Percentiles rank a stretch among this genome's conserved stretches.
Evolutionary conservation across 257 asterid species (phyloP).

Genomic region (Parsonsia alboflavescens): DNA sequence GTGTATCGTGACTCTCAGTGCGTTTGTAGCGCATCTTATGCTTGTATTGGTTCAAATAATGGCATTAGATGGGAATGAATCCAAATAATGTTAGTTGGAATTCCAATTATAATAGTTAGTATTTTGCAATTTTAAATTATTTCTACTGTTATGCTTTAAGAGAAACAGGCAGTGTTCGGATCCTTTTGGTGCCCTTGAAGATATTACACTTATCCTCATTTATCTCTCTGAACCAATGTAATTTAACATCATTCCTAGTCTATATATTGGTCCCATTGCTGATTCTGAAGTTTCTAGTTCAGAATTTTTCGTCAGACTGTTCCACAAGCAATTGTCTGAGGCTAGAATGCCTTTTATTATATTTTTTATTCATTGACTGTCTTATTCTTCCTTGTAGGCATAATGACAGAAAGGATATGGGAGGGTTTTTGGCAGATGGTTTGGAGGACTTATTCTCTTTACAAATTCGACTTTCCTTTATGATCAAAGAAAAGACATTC

Average conservation of each 20-base stretch:
- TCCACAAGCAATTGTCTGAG: neutral
- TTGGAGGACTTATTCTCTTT: slow-evolving; percentile 45
- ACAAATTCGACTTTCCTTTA: slow-evolving; percentile 45
- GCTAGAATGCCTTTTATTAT: slow-evolving; percentile 3
- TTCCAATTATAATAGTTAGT: neutral
- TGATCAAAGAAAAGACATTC: slow-evolving; percentile 36
- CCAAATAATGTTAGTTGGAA: neutral
- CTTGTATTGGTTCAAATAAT: neutral
- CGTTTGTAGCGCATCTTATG: neutral
- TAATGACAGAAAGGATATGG: slow-evolving; percentile 39
- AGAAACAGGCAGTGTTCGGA: neutral
- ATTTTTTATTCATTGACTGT: slow-evolving; percentile 15
- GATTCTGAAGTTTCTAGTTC: neutral
- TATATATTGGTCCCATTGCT: neutral
- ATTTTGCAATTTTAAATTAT: neutral
- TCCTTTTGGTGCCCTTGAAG: neutral
- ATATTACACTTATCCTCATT: neutral
- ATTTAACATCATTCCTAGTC: neutral
- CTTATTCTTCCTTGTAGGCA: slow-evolving; percentile 54
- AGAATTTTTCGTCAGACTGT: neutral
- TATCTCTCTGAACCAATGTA: neutral
- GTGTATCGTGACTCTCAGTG: too few species aligned
- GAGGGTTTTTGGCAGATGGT: slow-evolving; percentile 28
- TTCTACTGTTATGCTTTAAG: neutral
- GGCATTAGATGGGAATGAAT: neutral